Evolutionary conservation across 129 eudicot genomes (phyloP), one percentile per base, ranked within the genome.

Genomic region (Tagetes erecta): DNA sequence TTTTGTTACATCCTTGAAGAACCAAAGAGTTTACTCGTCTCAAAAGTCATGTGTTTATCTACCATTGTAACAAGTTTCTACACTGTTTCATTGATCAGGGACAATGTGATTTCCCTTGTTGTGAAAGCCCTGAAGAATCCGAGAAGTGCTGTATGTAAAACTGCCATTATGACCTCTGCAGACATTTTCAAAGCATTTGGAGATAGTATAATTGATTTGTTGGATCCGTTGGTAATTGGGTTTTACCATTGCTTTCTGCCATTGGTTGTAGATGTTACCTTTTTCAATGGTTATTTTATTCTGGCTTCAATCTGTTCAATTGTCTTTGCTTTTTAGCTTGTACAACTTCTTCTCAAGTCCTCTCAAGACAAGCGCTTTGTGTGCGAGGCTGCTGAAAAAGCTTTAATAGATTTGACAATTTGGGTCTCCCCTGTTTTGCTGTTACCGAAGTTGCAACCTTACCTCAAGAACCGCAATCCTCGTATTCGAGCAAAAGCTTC

Each of bases 401-500:
- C 97, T 11, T 80, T 89, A 55, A 80, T 79, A 69, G 68, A 86
- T 64, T 74, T 92, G 81, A 89, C 93, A 7, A 73, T 74, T 37
- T 81, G 73, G 58, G 84, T 92, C 33, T 89, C 96, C 4, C 87
- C 96, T 35, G 47, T 70, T 67, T 74, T 85, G 42, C 70, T 92
- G 89, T 66, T 89, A 74, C 93, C 96, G 0, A 92, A 89, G 77
- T 66, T 92, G 83, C 87, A 83, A 82, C 89, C 96, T 74, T 68
- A 87, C 75, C 86, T 89, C 56, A 89, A 85, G 80, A 58, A 87
- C 84, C 83, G 76, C 75, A 92, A 92, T 83, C 97, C 96, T 70
- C 87, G 97, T 51, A 87, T 92, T 68, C 89, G 93, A 60, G 97
- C 97, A 3, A 92, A 92, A 78, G 97, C 97, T n/a, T 85, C 97